Evolutionary conservation across 192 early-diverging fungal species (phyloP), one percentile per base, ranked within the genome.

Genomic region (Piromyces finnis): DNA sequence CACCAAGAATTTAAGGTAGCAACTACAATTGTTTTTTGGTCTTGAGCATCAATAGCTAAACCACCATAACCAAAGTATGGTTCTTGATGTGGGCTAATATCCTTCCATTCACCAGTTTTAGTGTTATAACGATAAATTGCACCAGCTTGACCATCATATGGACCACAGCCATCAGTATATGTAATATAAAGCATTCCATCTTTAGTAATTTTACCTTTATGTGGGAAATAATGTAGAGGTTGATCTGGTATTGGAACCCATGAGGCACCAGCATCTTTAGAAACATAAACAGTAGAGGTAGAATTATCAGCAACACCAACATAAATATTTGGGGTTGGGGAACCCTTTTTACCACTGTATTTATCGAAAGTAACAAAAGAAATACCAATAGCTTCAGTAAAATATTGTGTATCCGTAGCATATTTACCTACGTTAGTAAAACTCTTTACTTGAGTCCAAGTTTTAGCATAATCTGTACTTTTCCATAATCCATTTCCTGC

Each of bases 71-170:
- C 82, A 39, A 84, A 83, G 83, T 83, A 84, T 29, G 36, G 37
- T 78, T 35, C 32, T 30, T 35, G 2, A 29, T 84, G 68, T 41
- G 82, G 82, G 81, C 36, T 77, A 3, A 83, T 83, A 30, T 77
- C 28, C 28, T 82, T 83, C 82, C 82, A 83, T 29, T 30, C 77
- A 26, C 82, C 82, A 27, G 29, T 83, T 78, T 41, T 32, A 27
- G 82, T 83, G 12, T 84, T 84, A 79, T 83, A 83, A 68, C 84
- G 83, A 78, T 83, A 83, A 28, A 83, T 79, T 29, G 83, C 82
- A 84, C 82, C 82, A 28, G 29, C 27, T 32, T 82, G 78, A 14
- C 82, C 82, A 29, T 83, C 82, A 81, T 83, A 83, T 78, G 82
- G 82, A 28, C 82, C 82, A 29, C 36, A 35, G 18, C 79, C 79